Conservation (phyloP, 2,329 filamentous ascomycete genomes). For the Fusarium azukiicola region DNA sequence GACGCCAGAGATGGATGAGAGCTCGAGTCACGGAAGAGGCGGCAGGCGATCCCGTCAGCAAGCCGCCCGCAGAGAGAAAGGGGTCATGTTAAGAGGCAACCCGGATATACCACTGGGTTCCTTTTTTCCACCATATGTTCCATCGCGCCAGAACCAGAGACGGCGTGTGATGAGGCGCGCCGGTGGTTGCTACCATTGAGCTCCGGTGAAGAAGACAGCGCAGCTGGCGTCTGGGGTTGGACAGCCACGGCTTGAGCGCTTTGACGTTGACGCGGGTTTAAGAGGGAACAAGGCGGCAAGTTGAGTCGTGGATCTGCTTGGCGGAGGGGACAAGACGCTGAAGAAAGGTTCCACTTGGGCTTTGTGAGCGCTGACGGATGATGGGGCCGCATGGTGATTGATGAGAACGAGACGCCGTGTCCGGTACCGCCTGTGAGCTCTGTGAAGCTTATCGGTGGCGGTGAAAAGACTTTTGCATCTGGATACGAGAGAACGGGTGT, state of each 20-base stretch:
- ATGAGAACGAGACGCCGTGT: constrained; percentile 7
- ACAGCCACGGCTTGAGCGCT: constrained; percentile 20
- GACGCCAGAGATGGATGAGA: not conserved
- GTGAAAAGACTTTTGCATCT: constrained; percentile 20
- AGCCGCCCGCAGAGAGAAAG: constrained; percentile 3
- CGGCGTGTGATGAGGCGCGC: not conserved
- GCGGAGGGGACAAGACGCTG: constrained; percentile 16
- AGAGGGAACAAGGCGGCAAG: constrained; percentile 21
- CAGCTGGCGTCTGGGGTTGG: constrained; percentile 17
- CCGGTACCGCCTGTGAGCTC: not conserved
- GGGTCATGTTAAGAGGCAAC: not conserved
- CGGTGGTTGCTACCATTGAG: not conserved
- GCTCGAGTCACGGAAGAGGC: constrained; percentile 4
- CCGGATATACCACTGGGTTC: not conserved
- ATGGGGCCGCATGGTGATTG: constrained; percentile 20
- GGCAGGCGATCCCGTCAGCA: constrained; percentile 17
- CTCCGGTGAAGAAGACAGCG: not conserved
- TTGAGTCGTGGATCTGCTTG: constrained; percentile 26
- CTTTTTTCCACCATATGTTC: constrained; percentile 13
- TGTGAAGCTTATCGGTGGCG: constrained; percentile 30
- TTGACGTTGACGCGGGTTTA: constrained; percentile 11
- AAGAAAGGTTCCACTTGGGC: constrained; percentile 18
- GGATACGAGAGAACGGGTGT: constrained; percentile 6
- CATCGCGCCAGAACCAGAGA: not conserved
- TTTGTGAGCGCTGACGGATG: constrained; percentile 17